Base-by-base conservation (phyloP, 2,329 filamentous ascomycete genomes). In the Aspergillus novofumigatus region DNA sequence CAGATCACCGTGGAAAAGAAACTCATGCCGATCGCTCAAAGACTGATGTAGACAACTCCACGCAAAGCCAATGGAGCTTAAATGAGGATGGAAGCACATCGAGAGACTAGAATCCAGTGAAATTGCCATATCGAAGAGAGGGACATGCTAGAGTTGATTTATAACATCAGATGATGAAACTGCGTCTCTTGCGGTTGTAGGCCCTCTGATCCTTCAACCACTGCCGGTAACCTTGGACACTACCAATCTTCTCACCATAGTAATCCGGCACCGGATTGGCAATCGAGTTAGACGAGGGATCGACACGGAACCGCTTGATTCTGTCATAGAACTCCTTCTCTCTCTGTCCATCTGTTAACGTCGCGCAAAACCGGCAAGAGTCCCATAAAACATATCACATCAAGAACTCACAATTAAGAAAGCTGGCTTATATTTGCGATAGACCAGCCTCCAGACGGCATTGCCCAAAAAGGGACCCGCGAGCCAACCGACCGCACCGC, bases 181-280 rank as follows among this genome's bases (percentile, higher is more conserved):
- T 75, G 48, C 73, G 70, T 73, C 86, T 87, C 85, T 95, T 96
- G 81, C 92, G 92, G 79, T 96, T 96, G 79, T 96, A 99, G 9
- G 92, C 93, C 61, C 93, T 83, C 81, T 97, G 94, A 71, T 99
- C 94, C 81, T 96, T 97, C 69, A 99, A 78, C 94, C 94, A 99
- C 74, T 91, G 88, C 68, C 94, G 82, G 75, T 97, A 99, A 49
- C 91, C 92, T 54, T 87, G 83, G 23, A 97, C 91, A 68, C 92
- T 96, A 52, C 90, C 90, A 67, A 99, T 96, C 83, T 97, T 97
- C 80, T 99, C 94, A 67, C 94, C 94, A 70, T 99, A 99, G 77
- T 96, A 99, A 73, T 99, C 94, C 47, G 93, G 92, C 1, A 96
- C 90, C 20, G 94, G 94, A 78, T 97, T 97, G 53, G 90, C 85